Evolutionary conservation across 768 basidiomycete genomes (phyloP).

Genomic region (Phaeolepiota aurea): DNA sequence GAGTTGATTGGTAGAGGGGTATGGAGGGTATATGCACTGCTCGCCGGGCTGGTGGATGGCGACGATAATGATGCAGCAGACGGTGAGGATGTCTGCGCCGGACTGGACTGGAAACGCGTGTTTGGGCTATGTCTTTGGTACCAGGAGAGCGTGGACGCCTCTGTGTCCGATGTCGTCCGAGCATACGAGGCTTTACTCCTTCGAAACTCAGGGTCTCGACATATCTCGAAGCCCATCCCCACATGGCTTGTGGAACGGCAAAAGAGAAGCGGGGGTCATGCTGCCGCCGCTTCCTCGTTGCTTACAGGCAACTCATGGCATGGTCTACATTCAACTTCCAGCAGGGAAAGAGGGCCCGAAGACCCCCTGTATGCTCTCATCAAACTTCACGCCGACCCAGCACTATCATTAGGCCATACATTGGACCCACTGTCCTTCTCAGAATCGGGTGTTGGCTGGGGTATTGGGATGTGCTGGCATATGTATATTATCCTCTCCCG

Average conservation of each 20-base stretch:
- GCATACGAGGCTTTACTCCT: slow-evolving; percentile 43
- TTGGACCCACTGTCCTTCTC: slow-evolving; percentile 71
- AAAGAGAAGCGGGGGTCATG: slow-evolving; percentile 22
- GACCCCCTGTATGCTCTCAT: slow-evolving; percentile 84
- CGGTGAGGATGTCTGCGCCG: slow-evolving; percentile 44
- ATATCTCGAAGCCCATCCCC: slow-evolving; percentile 28
- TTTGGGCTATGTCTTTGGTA: slow-evolving; percentile 93
- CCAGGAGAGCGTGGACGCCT: slow-evolving; percentile 58
- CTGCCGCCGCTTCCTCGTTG: neutral
- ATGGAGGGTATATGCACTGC: slow-evolving; percentile 74
- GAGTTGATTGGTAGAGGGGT: slow-evolving; percentile 48
- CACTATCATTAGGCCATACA: slow-evolving; percentile 58
- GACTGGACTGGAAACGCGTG: slow-evolving; percentile 89
- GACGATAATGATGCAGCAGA: slow-evolving; percentile 42
- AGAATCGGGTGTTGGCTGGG: slow-evolving; percentile 68
- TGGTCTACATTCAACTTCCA: slow-evolving; percentile 1
- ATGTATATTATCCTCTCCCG: slow-evolving; percentile 82
- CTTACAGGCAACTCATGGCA: slow-evolving; percentile 7
- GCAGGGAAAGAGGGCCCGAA: slow-evolving; percentile 12
- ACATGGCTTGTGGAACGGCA: slow-evolving; percentile 10
- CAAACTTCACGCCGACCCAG: slow-evolving; percentile 65
- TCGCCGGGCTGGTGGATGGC: slow-evolving; percentile 64
- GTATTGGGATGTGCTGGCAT: slow-evolving; percentile 75
- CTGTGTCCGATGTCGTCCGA: slow-evolving; percentile 61
- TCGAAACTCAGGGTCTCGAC: slow-evolving; percentile 20